These are phyloP conservation scores for Podospora comata DNA, from an alignment of 495 filamentous ascomycete genomes.

Conservation along the genomic window DNA sequence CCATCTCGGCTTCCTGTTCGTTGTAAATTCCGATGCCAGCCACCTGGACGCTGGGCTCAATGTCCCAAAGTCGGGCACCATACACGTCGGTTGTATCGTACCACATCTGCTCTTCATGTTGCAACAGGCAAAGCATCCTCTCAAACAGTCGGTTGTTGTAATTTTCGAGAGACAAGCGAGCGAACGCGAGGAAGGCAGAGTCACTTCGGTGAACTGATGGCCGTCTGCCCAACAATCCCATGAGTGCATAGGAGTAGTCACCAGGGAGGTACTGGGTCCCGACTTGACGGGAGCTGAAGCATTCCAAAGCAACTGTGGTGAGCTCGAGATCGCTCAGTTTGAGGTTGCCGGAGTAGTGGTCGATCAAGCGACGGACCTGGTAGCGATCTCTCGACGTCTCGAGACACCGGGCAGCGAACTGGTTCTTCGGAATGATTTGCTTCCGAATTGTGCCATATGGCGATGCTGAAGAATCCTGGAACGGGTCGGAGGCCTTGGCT, in stretches of 20 bases:
- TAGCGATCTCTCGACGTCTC: slow-evolving; percentile 8
- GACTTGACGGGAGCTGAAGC: slow-evolving; percentile 7
- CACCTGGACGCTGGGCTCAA: slow-evolving; percentile 31
- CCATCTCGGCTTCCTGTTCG: background rate
- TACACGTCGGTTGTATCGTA: slow-evolving; percentile 34
- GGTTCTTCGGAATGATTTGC: slow-evolving; percentile 35
- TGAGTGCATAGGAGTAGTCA: slow-evolving; percentile 38
- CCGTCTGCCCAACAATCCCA: slow-evolving; percentile 40
- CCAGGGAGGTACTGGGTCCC: slow-evolving; percentile 26
- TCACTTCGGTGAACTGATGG: slow-evolving; percentile 34
- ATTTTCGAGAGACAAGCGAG: slow-evolving; percentile 44
- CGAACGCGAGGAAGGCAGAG: slow-evolving; percentile 43
- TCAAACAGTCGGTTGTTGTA: slow-evolving; percentile 44
- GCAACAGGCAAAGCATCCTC: slow-evolving; percentile 42
- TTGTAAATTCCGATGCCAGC: slow-evolving; percentile 3
- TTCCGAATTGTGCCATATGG: background rate
- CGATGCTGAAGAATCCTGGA: background rate
- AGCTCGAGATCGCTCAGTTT: slow-evolving; percentile 40
- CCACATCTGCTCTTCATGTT: slow-evolving; percentile 18
- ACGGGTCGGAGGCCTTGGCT: background rate
- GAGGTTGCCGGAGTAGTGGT: slow-evolving; percentile 18
- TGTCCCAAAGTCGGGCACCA: slow-evolving; percentile 43
- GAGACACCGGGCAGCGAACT: slow-evolving; percentile 32
- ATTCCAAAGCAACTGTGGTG: slow-evolving; percentile 23
- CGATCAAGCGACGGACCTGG: slow-evolving; percentile 4